Percentiles rank a stretch among this genome's conserved stretches.
Conservation (phyloP, 371 early-diverging fungal genomes). For the Zopfochytrium polystomum region DNA sequence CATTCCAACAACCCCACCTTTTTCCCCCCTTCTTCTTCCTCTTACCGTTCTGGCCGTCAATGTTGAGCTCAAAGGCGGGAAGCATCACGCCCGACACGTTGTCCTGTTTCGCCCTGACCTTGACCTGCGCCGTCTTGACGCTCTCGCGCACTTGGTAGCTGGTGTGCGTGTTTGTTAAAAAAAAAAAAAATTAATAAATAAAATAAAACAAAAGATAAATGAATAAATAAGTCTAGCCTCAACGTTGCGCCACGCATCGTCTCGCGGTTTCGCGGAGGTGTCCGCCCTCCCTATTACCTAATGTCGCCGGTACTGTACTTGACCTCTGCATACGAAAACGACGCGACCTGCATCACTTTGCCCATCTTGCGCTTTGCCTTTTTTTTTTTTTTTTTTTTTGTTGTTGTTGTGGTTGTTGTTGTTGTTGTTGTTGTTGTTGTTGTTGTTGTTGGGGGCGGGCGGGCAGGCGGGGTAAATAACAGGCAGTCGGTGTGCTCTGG, state of each 20-base stretch:
- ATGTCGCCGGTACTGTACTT: constrained; percentile 97
- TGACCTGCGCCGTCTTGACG: constrained; percentile 84
- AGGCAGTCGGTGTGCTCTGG: no score
- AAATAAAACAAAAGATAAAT: background rate
- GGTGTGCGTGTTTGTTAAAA: background rate
- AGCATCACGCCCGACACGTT: constrained; percentile 97
- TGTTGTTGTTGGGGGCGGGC: no score
- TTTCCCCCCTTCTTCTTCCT: no score
- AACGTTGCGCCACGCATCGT: background rate
- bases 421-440: no score
- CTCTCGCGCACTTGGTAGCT: constrained; percentile 94
- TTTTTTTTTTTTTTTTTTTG: no score
- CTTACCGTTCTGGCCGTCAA: constrained; percentile 81
- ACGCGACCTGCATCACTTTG: constrained; percentile 94
- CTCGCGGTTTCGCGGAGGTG: background rate
- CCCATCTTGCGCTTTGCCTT: constrained; percentile 91
- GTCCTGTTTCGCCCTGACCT: constrained; percentile 88
- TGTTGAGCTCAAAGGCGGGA: constrained; percentile 85
- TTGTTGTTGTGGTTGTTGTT: no score
- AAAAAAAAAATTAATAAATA: background rate
- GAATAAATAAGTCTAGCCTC: background rate
- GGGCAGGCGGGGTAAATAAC: no score
- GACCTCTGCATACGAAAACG: constrained; percentile 96
- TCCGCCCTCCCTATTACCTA: constrained; percentile 46
- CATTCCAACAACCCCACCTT: no score